Evolutionary conservation across 2,329 filamentous ascomycete species (phyloP).

Genomic region (Zalaria sp.): DNA sequence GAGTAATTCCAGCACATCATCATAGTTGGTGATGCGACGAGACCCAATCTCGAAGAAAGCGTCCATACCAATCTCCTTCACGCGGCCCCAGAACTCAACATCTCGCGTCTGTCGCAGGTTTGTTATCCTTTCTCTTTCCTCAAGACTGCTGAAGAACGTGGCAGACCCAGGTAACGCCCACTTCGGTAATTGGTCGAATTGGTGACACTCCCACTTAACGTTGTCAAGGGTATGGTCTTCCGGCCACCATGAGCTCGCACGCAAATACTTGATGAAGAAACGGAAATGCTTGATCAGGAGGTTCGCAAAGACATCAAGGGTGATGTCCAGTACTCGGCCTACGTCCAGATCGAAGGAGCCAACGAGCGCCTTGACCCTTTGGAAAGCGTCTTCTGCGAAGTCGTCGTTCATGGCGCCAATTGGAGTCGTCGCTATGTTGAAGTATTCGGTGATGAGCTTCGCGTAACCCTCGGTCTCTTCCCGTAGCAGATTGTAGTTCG

Average conservation of each 20-base stretch:
- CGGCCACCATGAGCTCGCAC: conserved; percentile 95
- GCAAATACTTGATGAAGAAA: conserved; percentile 87
- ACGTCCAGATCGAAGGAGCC: conserved; percentile 96
- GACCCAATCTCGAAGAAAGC: conserved; percentile 86
- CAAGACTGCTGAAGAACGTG: conserved; percentile 49
- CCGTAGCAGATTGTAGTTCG: conserved; percentile 88
- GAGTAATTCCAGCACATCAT: conserved; percentile 24
- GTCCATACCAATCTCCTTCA: conserved; percentile 59
- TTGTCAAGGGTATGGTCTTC: conserved; percentile 42
- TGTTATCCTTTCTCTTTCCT: conserved; percentile 49
- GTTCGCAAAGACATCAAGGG: conserved; percentile 86
- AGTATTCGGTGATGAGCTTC: conserved; percentile 89
- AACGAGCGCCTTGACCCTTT: conserved; percentile 85
- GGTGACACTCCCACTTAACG: conserved; percentile 33
- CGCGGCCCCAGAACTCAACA: conserved; percentile 63
- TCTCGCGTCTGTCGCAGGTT: conserved; percentile 53
- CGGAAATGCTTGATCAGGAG: conserved; percentile 83
- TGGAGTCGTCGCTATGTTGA: conserved; percentile 66
- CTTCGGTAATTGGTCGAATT: conserved; percentile 55
- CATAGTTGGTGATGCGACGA: conserved; percentile 47
- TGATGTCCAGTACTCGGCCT: conserved; percentile 84
- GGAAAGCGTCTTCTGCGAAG: conserved; percentile 72
- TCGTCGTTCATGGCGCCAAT: conserved; percentile 52
- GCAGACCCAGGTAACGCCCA: conserved; percentile 69
- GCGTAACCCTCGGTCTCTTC: conserved; percentile 96